Base-by-base conservation (phyloP, 2,329 filamentous ascomycete species). In the Thelonectria olida region DNA sequence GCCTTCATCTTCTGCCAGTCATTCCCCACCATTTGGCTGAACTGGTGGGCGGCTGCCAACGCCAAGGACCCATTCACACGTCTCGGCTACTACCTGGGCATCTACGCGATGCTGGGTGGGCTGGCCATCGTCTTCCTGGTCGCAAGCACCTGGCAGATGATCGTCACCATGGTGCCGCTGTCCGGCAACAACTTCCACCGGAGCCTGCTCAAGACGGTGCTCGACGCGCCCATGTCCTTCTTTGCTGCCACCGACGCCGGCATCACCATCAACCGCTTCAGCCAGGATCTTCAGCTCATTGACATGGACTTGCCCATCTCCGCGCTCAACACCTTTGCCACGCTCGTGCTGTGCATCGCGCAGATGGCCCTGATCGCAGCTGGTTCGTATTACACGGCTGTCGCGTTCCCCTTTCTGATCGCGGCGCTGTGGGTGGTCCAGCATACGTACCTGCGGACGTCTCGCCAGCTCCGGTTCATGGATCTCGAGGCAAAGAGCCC, bases 401-500 rank as follows among this genome's bases (percentile, higher is more conserved):
- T 83, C n/a, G 74, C 76, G 1, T 82, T 86, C 58, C 85, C 85
- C 0, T 72, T 83, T 5, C 68, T 87, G 1, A 54, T 80, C 5
- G 72, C 67, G 2, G 62, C 80, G 0, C 63, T 87, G 1, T 88
- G 81, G 52, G 55, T 76, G 2, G 72, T 89, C 2, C 85, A 88
- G 64, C 81, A 79, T 42, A 79, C 86, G 53, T 89, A 89, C 66
- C 79, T 89, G 2, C 79, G 83, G 1, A 89, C 86, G 0, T 88
- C 85, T 0, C 78, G 86, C 0, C 86, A 89, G 69, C 72, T 89
- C 4, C 79, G 86, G 41, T 78, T 86, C 13, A 69, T 89, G 19
- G 86, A 89, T 47, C 77, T 89, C 4, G 86, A 89, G 67, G 80
- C 81, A 2, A 87, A 88, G 61, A 80, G 81, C 1, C 85, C 85